Base-by-base conservation (phyloP, 257 asterid genomes). In the Plantago major region DNA sequence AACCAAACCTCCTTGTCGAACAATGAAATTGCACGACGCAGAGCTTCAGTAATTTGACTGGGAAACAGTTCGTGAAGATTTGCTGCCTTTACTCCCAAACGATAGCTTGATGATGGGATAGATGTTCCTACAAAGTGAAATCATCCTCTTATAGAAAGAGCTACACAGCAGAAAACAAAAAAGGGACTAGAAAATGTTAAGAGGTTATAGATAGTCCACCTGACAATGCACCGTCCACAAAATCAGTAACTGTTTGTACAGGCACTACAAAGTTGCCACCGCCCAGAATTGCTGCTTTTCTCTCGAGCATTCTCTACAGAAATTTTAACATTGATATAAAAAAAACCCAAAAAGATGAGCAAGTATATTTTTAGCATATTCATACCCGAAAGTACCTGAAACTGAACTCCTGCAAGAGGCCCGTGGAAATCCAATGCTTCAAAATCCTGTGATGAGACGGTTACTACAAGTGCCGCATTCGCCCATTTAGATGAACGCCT, bases 261-360 rank as follows among this genome's bases (percentile, higher is more conserved):
- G 99, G 99, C 71, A 86, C 88, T 9, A 85, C 89, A 47, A 92
- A 92, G 72, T 80, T 73, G 59, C 99, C 99, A n/a, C 99, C 99
- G 1, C 99, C 99, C 94, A 92, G 73, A 45, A 49, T 11, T 66
- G 99, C 97, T 9, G 97, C 96, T 78, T 73, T 84, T 47, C 71
- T 83, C 70, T 92, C 99, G 0, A 84, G 80, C 58, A 62, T 62
- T 75, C 85, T 84, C 99, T 92, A 61, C 19, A 68, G 45, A 30
- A 67, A 12, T 66, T 67, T 12, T 58, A 47, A 45, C n/a, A 60
- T 44, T 55, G 19, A 12, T 11, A 54, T 17, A 42, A 58, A 33
- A 59, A 60, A 53, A 37, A 48, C 14, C n/a, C n/a, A n/a, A n/a
- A n/a, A n/a, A n/a, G n/a, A n/a, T n/a, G n/a, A n/a, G n/a, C n/a